Evolutionary conservation across 1,284 basidiomycete genomes (phyloP).

Genomic region (Lignosus rhinocerotis): DNA sequence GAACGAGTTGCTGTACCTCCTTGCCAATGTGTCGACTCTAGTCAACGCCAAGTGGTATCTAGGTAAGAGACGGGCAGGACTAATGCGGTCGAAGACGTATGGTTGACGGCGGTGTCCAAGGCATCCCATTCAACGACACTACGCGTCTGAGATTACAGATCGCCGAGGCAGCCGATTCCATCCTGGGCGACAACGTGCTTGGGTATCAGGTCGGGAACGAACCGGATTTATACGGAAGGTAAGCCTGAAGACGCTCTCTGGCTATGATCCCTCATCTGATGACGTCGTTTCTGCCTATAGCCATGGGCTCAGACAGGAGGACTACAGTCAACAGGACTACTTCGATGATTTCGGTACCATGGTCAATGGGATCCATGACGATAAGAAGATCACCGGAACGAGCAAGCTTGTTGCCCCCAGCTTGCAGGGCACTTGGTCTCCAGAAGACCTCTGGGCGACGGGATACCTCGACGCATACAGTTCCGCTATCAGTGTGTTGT

Average conservation of each 20-base stretch:
- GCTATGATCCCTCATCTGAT: neutral
- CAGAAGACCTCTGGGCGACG: constrained; percentile 46
- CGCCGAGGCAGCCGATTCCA: constrained; percentile 46
- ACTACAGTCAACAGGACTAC: constrained; percentile 47
- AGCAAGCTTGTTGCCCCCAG: constrained; percentile 51
- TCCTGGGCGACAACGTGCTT: constrained; percentile 60
- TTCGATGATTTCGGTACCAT: constrained; percentile 50
- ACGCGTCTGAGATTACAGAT: constrained; percentile 54
- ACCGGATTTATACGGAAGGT: constrained; percentile 60
- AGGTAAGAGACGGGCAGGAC: constrained; percentile 26
- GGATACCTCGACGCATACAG: constrained; percentile 45
- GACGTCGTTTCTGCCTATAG: constrained; percentile 4
- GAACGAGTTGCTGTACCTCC: constrained; percentile 41
- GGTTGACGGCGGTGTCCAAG: constrained; percentile 19
- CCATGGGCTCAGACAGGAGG: constrained; percentile 37
- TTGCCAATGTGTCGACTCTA: constrained; percentile 41
- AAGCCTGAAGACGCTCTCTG: neutral
- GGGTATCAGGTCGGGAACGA: constrained; percentile 71
- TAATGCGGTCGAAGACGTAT: neutral
- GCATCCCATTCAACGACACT: constrained; percentile 53
- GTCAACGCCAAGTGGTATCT: constrained; percentile 45
- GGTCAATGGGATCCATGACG: constrained; percentile 40
- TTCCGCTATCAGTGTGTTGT: constrained; percentile 40
- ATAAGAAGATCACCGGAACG: constrained; percentile 37
- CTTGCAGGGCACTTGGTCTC: constrained; percentile 47